Evolutionary conservation across 2,329 filamentous ascomycete genomes (phyloP).

Genomic region (Colletotrichum sublineola): DNA sequence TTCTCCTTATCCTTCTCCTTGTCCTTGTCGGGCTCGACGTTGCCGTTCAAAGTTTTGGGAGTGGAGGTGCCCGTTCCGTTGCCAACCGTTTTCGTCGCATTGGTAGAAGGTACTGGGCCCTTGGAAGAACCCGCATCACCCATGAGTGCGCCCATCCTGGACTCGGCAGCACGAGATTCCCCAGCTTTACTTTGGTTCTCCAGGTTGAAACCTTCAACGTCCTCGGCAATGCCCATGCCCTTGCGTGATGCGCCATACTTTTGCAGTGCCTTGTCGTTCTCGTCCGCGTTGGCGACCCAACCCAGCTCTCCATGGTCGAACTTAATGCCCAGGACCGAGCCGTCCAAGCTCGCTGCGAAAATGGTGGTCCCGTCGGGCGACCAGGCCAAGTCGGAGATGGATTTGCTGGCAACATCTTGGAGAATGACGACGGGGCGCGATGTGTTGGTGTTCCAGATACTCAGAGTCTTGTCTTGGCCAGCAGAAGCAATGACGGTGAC

Average conservation of each 20-base stretch:
- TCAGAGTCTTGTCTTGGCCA: constrained; percentile 95
- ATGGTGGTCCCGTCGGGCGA: constrained; percentile 90
- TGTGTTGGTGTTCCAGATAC: constrained; percentile 97
- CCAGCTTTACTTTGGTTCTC: constrained; percentile 94
- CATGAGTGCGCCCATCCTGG: constrained; percentile 98
- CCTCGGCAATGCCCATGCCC: constrained; percentile 91
- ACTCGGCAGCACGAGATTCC: constrained; percentile 90
- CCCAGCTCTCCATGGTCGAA: constrained; percentile 92
- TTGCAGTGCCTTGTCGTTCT: constrained; percentile 92
- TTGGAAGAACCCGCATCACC: constrained; percentile 77
- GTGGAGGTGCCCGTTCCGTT: constrained; percentile 50
- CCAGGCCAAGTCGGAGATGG: constrained; percentile 95
- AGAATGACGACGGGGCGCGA: constrained; percentile 90
- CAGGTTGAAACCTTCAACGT: constrained; percentile 86
- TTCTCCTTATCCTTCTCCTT: constrained; percentile 45
- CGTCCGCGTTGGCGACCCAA: constrained; percentile 85
- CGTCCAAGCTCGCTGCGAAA: constrained; percentile 89
- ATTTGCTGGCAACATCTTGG: constrained; percentile 89
- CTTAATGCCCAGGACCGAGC: constrained; percentile 83
- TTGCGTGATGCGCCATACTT: constrained; percentile 92
- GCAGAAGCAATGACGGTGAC: constrained; percentile 97
- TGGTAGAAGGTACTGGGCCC: constrained; percentile 60
- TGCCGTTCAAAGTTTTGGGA: constrained; percentile 57
- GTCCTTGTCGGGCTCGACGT: constrained; percentile 53
- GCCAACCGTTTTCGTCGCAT: constrained; percentile 62